Evolutionary conservation across 495 filamentous ascomycete species (phyloP).

Genomic region (Elasticomyces elasticus): DNA sequence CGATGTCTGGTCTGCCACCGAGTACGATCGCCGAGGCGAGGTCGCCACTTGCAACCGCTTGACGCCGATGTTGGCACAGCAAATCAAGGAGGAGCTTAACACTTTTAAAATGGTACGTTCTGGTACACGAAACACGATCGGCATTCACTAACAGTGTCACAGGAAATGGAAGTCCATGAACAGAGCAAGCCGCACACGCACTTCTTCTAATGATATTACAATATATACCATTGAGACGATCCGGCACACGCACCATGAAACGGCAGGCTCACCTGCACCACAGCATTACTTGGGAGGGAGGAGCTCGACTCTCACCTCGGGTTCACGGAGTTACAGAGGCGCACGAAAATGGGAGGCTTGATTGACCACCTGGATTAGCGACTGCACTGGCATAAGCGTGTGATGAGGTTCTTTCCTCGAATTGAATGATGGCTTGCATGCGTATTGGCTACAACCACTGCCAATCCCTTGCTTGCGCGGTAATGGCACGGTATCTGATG

Average conservation of each 20-base stretch:
- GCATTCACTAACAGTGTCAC: slow-evolving; percentile 15
- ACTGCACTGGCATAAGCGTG: background rate
- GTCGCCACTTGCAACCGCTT: slow-evolving; percentile 96
- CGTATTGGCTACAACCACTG: slow-evolving; percentile 1
- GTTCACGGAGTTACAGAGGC: no score
- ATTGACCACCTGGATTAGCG: no score
- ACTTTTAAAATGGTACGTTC: slow-evolving; percentile 93
- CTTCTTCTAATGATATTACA: slow-evolving; percentile 63
- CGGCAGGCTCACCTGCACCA: background rate
- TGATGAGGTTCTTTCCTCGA: background rate
- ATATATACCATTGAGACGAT: background rate
- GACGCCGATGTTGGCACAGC: slow-evolving; percentile 93
- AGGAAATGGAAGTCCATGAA: slow-evolving; percentile 99
- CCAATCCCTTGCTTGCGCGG: background rate
- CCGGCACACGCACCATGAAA: background rate
- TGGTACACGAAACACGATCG: background rate
- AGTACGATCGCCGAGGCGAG: slow-evolving; percentile 94
- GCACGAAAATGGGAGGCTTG: no score
- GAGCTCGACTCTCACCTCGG: no score
- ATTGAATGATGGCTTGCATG: background rate
- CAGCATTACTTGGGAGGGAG: background rate
- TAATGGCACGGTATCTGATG: background rate
- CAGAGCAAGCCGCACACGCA: slow-evolving; percentile 98
- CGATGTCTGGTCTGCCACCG: slow-evolving; percentile 88
- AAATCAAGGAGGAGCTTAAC: slow-evolving; percentile 99